Percentiles rank a stretch among this genome's conserved stretches.
Conservation (phyloP, 345 rosid genomes). For the Hibiscus tridactylites region DNA sequence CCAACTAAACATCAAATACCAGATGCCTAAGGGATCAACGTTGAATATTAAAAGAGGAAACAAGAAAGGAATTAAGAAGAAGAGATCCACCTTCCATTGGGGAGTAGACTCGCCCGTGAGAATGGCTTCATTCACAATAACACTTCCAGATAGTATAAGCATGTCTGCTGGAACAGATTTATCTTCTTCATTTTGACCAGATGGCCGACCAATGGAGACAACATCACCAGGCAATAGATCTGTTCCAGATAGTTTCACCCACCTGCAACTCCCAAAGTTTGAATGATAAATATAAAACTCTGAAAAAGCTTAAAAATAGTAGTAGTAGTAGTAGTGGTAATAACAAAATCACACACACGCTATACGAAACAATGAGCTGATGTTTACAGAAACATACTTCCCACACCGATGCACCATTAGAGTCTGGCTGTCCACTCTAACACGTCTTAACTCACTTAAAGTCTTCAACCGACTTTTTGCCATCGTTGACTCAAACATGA, state of each 20-base stretch:
- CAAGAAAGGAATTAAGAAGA: constrained; percentile 9
- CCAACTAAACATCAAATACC: constrained; percentile 1
- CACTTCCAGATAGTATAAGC: constrained; percentile 94
- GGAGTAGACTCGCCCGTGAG: constrained; percentile 99
- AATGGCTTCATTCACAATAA: constrained; percentile 97
- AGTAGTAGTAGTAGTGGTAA: no score
- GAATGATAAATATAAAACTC: constrained; percentile 11
- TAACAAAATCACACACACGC: neutral
- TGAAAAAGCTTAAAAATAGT: neutral
- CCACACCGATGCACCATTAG: constrained; percentile 91
- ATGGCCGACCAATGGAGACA: constrained; percentile 88
- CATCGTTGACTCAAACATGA: constrained; percentile 99
- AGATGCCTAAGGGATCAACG: neutral
- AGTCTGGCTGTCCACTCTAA: constrained; percentile 88
- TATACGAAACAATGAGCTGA: neutral
- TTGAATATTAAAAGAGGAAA: neutral
- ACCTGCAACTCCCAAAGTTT: constrained; percentile 44
- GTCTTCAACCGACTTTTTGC: constrained; percentile 95
- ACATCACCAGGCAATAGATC: constrained; percentile 97
- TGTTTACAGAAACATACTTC: constrained; percentile 42
- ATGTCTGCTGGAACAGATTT: constrained; percentile 97
- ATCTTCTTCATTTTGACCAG: constrained; percentile 79
- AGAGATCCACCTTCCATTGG: constrained; percentile 87
- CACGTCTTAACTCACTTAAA: constrained; percentile 87
- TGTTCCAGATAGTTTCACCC: constrained; percentile 88